These are phyloP conservation scores for Polyporus arcularius DNA, from an alignment of 768 basidiomycete species.

Conservation along the genomic window DNA sequence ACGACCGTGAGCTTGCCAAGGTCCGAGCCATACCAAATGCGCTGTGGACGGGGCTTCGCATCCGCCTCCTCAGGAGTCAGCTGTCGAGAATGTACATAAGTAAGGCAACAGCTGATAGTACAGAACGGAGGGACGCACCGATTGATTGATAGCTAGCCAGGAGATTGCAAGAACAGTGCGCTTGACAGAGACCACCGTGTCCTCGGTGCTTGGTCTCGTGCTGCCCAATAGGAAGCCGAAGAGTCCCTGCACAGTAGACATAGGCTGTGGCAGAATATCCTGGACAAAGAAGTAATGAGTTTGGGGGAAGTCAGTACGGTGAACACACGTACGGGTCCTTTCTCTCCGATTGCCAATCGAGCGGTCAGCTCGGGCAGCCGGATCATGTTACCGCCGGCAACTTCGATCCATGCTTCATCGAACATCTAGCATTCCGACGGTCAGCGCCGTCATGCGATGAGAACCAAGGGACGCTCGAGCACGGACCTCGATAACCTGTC, in stretches of 20 bases:
- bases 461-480: background rate
- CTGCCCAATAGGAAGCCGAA: conserved; percentile 48
- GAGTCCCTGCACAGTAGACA: conserved; percentile 45
- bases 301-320: background rate
- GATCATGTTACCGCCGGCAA: conserved; percentile 63
- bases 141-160: conserved; percentile 89
- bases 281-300: conserved; percentile 29
- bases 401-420: conserved; percentile 77
- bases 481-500: conserved; percentile 72
- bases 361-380: conserved; percentile 78
- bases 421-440: conserved; percentile 50
- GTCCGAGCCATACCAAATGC: conserved; percentile 73
- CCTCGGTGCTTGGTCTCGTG: conserved; percentile 44
- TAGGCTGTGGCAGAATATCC: conserved; percentile 67
- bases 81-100: conserved; percentile 38
- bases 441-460: conserved; percentile 11
- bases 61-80: conserved; percentile 59
- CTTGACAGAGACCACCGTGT: conserved; percentile 70
- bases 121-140: conserved; percentile 44
- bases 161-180: conserved; percentile 79
- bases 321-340: conserved; percentile 56
- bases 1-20: conserved; percentile 65
- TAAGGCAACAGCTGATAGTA: background rate
- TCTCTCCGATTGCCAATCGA: conserved; percentile 73
- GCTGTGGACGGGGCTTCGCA: conserved; percentile 61